Conservation (phyloP, 2,329 filamentous ascomycete genomes). For the Incumbomyces lentus region DNA sequence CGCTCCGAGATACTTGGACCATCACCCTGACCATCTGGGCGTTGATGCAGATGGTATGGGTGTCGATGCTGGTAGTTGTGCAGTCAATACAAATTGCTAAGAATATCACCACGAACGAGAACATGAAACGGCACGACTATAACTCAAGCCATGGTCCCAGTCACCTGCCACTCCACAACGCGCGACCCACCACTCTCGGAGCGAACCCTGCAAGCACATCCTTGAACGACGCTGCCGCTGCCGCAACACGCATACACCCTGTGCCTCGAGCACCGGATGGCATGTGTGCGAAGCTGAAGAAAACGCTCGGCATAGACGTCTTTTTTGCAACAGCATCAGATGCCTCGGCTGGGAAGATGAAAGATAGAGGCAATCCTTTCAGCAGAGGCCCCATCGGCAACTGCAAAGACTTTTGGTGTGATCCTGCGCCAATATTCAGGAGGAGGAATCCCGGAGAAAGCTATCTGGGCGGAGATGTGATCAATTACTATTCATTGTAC, state of each 20-base stretch:
- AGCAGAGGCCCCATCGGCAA: slow-evolving; percentile 75
- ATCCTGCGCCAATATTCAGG: slow-evolving; percentile 71
- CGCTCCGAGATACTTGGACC: slow-evolving; percentile 76
- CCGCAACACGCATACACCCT: slow-evolving; percentile 21
- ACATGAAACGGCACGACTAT: slow-evolving; percentile 65
- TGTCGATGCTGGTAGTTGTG: slow-evolving; percentile 91
- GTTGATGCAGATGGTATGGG: slow-evolving; percentile 80
- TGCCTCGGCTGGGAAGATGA: slow-evolving; percentile 41
- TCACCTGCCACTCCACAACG: slow-evolving; percentile 29
- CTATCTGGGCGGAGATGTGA: slow-evolving; percentile 58
- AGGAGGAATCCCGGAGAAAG: slow-evolving; percentile 55
- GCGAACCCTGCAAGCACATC: slow-evolving; percentile 19
- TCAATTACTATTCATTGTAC: slow-evolving; percentile 86
- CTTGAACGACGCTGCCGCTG: slow-evolving; percentile 25
- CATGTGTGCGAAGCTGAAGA: slow-evolving; percentile 68
- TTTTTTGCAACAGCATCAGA: slow-evolving; percentile 84
- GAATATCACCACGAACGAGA: slow-evolving; percentile 92
- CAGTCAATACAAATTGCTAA: slow-evolving; percentile 86
- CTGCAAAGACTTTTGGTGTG: slow-evolving; percentile 94
- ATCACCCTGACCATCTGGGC: slow-evolving; percentile 71
- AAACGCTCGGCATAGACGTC: slow-evolving; percentile 78
- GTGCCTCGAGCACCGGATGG: slow-evolving; percentile 54
- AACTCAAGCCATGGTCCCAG: slow-evolving; percentile 7
- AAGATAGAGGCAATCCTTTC: slow-evolving; percentile 65
- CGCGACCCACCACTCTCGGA: slow-evolving; percentile 32